phyloP scores from a whole-genome alignment of 495 filamentous ascomycete species.

The Pseudoneurospora amorphoporcata region DNA sequence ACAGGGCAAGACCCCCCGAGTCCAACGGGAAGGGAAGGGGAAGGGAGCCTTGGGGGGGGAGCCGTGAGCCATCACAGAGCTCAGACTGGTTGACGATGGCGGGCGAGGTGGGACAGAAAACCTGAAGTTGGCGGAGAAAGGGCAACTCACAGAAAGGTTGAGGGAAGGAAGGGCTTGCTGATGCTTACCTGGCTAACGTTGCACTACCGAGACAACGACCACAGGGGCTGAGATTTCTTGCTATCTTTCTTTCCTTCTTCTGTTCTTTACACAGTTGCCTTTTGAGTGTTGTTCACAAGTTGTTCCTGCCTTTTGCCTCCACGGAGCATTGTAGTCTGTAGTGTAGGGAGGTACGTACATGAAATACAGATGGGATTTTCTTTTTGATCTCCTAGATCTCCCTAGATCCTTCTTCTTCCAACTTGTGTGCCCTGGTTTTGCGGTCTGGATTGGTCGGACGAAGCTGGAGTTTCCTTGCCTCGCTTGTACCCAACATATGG shows the following conservation, averaged over 20 bases:
- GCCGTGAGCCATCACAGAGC: background rate
- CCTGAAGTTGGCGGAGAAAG: background rate
- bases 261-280: background rate
- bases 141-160: background rate
- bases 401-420: background rate
- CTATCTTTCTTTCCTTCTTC: background rate
- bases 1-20: background rate
- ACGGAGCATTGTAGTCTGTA: background rate
- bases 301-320: background rate
- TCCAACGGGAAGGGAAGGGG: background rate
- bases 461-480: background rate
- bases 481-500: background rate
- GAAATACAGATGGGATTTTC: background rate
- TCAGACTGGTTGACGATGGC: background rate
- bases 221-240: background rate
- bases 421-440: background rate
- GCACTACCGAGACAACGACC: background rate
- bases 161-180: background rate
- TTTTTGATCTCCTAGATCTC: background rate
- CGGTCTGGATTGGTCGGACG: background rate
- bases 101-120: background rate
- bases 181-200: background rate
- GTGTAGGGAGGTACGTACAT: background rate
- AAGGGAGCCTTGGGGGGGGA: background rate
- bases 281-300: background rate